Percentiles rank a stretch among this genome's conserved stretches.
Evolutionary conservation across 176 grass and related monocot genomes (phyloP).

Genomic region (Tillandsia fasciculata): DNA sequence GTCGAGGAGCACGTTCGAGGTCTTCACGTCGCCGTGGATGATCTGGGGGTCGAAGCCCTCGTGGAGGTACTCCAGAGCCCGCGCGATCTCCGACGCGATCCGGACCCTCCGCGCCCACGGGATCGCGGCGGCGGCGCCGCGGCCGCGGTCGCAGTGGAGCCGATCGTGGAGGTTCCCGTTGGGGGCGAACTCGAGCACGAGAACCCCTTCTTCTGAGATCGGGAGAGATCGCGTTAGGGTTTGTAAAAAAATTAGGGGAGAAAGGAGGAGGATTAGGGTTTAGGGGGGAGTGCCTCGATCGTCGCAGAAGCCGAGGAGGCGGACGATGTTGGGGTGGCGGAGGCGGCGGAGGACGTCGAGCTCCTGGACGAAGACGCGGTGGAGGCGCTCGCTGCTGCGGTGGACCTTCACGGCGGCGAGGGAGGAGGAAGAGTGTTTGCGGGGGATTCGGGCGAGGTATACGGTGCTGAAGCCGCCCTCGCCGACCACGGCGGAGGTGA

Average conservation of each 20-base stretch:
- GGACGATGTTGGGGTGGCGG: slow-evolving; percentile 68
- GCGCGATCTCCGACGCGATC: slow-evolving; percentile 61
- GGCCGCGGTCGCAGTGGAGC: slow-evolving; percentile 47
- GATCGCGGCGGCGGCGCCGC: slow-evolving; percentile 14
- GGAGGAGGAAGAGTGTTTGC: slow-evolving; percentile 16
- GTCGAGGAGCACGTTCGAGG: slow-evolving; percentile 90
- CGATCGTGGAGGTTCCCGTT: slow-evolving; percentile 88
- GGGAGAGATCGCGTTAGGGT: too few species aligned
- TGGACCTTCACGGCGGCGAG: slow-evolving; percentile 85
- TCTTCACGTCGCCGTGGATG: slow-evolving; percentile 88
- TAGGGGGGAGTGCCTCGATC: slow-evolving; percentile 43
- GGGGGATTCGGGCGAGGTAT: slow-evolving; percentile 60
- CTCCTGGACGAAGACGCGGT: slow-evolving; percentile 90
- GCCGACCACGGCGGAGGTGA: slow-evolving; percentile 62
- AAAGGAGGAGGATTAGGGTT: neutral
- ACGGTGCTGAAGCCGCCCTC: slow-evolving; percentile 95
- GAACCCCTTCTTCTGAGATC: slow-evolving; percentile 61
- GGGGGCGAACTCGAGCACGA: slow-evolving; percentile 77
- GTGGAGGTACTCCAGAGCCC: slow-evolving; percentile 80
- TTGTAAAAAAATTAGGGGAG: neutral
- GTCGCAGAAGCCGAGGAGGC: slow-evolving; percentile 82
- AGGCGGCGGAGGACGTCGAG: slow-evolving; percentile 67
- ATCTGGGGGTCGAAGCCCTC: slow-evolving; percentile 77
- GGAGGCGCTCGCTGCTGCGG: slow-evolving; percentile 83
- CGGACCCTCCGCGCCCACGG: slow-evolving; percentile 58